Evolutionary conservation across 805 yeast genomes (phyloP), one percentile per base, ranked within the genome.

Genomic region (Metschnikowia dekortorum): DNA sequence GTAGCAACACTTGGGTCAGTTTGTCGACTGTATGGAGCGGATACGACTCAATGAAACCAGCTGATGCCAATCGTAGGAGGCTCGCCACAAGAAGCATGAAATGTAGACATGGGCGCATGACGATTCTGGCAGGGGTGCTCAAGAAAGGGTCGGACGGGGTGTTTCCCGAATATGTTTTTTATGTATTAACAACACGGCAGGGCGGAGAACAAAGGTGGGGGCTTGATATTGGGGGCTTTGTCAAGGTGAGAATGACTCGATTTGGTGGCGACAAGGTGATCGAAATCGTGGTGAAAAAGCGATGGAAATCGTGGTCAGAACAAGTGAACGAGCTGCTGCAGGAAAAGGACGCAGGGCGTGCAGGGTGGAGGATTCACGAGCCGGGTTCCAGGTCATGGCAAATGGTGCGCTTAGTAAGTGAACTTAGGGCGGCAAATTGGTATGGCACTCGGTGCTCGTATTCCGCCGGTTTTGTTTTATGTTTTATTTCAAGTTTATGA

Each of bases 31-130:
- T 41, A 6, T 54, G 61, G 14, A 70, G 47, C 7, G 52, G 46
- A 46, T 51, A 60, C 4, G 66, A 48, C 30, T 60, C 56, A 22
- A 69, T 54, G 45, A 69, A 62, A 5, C 70, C 65, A 3, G 60
- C 61, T 7, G 35, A 32, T 2, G 46, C 50, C 16, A 39, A 33
- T 30, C 44, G 53, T 36, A 58, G 41, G 6, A 54, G 45, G 14
- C 51, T 29, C 33, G 47, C 31, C 22, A 59, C 39, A 33, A 51
- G 36, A 28, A 60, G 28, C 2, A 56, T 39, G 40, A 46, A 18
- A 26, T 32, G 16, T 13, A 44, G 33, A 26, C 31, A 35, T 10
- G 34, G 29, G 8, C 40, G 46, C 46, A 44, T 44, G 30, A 31
- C 32, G 30, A 18, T 30, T 16, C 37, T 31, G n/a, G 6, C 9